These are phyloP conservation scores for Chalciporus sphaerocephalus DNA, from an alignment of 768 basidiomycete species.

Conservation along the genomic window DNA sequence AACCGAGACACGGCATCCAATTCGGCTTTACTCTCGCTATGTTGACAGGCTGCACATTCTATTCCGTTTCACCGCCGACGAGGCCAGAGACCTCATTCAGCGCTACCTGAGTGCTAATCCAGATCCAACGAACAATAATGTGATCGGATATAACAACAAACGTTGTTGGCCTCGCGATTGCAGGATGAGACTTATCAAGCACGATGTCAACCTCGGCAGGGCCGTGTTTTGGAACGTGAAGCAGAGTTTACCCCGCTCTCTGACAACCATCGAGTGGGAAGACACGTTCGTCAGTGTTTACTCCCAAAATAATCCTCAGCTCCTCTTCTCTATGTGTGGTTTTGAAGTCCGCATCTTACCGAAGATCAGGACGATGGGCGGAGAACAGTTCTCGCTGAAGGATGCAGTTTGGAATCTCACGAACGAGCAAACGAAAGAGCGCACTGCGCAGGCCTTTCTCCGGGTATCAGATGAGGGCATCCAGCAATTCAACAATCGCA, in stretches of 20 bases:
- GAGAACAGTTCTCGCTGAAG: slow-evolving; percentile 95
- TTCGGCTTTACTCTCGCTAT: slow-evolving; percentile 95
- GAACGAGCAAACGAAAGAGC: slow-evolving; percentile 95
- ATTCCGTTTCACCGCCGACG: slow-evolving; percentile 97
- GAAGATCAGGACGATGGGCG: slow-evolving; percentile 91
- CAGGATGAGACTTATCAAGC: slow-evolving; percentile 98
- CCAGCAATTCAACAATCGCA: slow-evolving; percentile 96
- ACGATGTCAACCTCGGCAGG: slow-evolving; percentile 96
- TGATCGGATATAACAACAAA: slow-evolving; percentile 99
- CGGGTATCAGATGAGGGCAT: slow-evolving; percentile 96
- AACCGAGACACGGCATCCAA: slow-evolving; percentile 96
- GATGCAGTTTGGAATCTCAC: slow-evolving; percentile 96
- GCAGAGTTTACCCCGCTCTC: slow-evolving; percentile 88
- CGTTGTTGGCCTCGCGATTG: slow-evolving; percentile 99
- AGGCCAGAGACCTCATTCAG: slow-evolving; percentile 95
- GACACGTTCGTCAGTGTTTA: slow-evolving; percentile 97
- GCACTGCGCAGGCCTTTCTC: slow-evolving; percentile 96
- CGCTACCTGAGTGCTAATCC: slow-evolving; percentile 96
- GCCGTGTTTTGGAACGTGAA: slow-evolving; percentile 99
- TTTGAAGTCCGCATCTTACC: slow-evolving; percentile 98
- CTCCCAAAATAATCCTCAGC: slow-evolving; percentile 95
- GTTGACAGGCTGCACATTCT: slow-evolving; percentile 93
- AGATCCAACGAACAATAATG: slow-evolving; percentile 98
- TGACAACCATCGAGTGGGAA: slow-evolving; percentile 99
- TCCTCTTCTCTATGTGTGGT: slow-evolving; percentile 98